Base-by-base conservation (phyloP, 495 filamentous ascomycete species). In the Evernia prunastri region DNA sequence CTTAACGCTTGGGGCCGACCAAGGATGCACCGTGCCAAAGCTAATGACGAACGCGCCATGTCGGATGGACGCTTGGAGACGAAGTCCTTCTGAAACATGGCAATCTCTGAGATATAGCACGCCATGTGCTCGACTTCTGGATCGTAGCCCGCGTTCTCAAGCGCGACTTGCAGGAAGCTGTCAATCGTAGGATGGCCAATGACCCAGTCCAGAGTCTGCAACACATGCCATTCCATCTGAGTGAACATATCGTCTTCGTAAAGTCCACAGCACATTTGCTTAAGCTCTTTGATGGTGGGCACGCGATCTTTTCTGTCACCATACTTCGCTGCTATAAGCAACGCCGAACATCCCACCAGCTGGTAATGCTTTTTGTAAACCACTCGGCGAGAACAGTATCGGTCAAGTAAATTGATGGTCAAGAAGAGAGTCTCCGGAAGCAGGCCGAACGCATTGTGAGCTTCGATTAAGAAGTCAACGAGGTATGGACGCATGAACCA, bases 211-310 rank as follows among this genome's bases (percentile, higher is more conserved):
- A 99, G 82, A n/a, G 94, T 97, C 76, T 96, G 92, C 68, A 99
- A 81, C 13, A 99, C 94, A 75, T 99, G 94, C 93, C 96, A 97
- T 75, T 99, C 94, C 95, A 99, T 97, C 76, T 99, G 94, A 20
- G 90, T 92, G 77, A 99, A 99, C 94, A 99, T 97, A 72, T 96
- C 94, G 18, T 96, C 92, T 73, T 99, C 94, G 74, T 99, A 99
- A 31, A 97, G 84, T 23, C 88, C 90, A 80, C 95, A 97, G 80
- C 94, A 99, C 95, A 99, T 97, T 58, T 91, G 92, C 81, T 95
- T 96, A 63, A 99, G 79, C 70, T 99, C 94, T 71, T 89, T 86
- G 74, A 99, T 92, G 43, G 92, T 92, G 20, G 94, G 94, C 10
- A 99, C 95, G 29, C 90, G 83, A 70, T 99, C 94, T 81, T 99